Evolutionary conservation across 2,329 filamentous ascomycete species (phyloP).

Genomic region (Anthostomella pinea): DNA sequence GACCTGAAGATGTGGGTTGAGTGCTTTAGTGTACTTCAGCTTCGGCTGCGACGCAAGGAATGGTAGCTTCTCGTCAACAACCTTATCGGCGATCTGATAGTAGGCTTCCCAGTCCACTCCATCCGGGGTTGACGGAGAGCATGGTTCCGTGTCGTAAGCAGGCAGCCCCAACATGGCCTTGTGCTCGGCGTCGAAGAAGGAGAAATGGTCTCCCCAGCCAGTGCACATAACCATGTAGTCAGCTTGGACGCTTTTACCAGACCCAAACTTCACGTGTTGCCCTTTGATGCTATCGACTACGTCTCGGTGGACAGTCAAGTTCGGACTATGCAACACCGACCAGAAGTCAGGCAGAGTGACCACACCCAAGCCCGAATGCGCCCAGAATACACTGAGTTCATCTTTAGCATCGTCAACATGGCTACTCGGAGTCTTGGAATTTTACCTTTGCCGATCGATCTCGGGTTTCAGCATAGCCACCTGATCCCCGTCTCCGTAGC

Average conservation of each 20-base stretch:
- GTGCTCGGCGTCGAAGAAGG: conserved; percentile 23
- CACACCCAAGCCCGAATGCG: conserved; percentile 21
- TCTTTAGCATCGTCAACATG: conserved; percentile 4
- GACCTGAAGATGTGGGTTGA: conserved; percentile 17
- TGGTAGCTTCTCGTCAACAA: conserved; percentile 24
- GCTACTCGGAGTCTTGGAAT: neutral
- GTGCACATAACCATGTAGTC: conserved; percentile 30
- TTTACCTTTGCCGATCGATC: conserved; percentile 24
- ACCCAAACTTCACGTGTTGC: conserved; percentile 15
- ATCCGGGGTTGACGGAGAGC: too few species aligned
- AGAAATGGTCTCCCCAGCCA: conserved; percentile 27
- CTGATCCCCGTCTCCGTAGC: conserved; percentile 21
- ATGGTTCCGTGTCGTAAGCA: conserved; percentile 11
- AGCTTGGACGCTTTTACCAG: conserved; percentile 11
- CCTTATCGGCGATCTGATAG: conserved; percentile 20
- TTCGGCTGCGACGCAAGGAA: conserved; percentile 18
- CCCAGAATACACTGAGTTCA: conserved; percentile 23
- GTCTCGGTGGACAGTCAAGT: conserved; percentile 16
- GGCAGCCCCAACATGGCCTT: conserved; percentile 23
- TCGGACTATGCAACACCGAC: conserved; percentile 20
- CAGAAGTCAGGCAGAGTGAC: conserved; percentile 25
- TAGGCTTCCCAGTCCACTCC: conserved; percentile 21
- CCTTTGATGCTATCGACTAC: conserved; percentile 15
- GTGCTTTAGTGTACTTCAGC: conserved; percentile 12
- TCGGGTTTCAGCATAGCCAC: conserved; percentile 20